These are phyloP conservation scores for Globisporangium yorkense DNA, from an alignment of 352 stramenopile species.

Conservation along the genomic window DNA sequence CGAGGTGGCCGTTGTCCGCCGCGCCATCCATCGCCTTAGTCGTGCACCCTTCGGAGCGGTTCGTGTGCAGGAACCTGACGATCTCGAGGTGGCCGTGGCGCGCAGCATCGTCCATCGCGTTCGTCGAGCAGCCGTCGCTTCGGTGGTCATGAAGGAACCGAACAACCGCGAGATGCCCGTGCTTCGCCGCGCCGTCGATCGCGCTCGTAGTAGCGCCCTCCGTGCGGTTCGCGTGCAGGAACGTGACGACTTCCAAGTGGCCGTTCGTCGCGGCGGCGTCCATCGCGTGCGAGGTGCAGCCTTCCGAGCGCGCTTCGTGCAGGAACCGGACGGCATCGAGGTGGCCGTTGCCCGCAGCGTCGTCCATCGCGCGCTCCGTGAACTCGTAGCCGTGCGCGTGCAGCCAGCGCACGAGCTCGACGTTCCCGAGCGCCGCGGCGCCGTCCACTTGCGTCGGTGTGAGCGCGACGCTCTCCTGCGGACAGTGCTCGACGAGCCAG, in stretches of 20 bases:
- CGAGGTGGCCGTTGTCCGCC: conserved; percentile 7
- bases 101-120: conserved; percentile 8
- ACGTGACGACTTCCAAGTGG: neutral
- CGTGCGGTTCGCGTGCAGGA: conserved; percentile 3
- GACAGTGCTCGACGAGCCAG: conserved; percentile 7
- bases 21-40: conserved; percentile 8
- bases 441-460: conserved; percentile 2
- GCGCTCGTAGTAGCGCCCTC: conserved; percentile 6
- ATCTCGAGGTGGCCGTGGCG: conserved; percentile 6
- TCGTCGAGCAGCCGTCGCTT: conserved; percentile 4
- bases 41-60: conserved; percentile 6
- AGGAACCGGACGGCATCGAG: conserved; percentile 1
- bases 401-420: conserved; percentile 8
- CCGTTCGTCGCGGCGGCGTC: conserved; percentile 6
- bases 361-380: conserved; percentile 6
- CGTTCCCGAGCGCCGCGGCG: conserved; percentile 1
- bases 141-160: conserved; percentile 5
- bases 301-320: conserved; percentile 3
- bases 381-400: conserved; percentile 6
- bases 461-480: conserved; percentile 4
- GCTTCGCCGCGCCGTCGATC: conserved; percentile 7
- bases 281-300: conserved; percentile 7
- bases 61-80: conserved; percentile 3
- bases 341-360: conserved; percentile 7
- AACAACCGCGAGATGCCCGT: conserved; percentile 4